These are phyloP conservation scores for Zizania latifolia DNA, from an alignment of 176 grass and related monocot species.

Conservation along the genomic window DNA sequence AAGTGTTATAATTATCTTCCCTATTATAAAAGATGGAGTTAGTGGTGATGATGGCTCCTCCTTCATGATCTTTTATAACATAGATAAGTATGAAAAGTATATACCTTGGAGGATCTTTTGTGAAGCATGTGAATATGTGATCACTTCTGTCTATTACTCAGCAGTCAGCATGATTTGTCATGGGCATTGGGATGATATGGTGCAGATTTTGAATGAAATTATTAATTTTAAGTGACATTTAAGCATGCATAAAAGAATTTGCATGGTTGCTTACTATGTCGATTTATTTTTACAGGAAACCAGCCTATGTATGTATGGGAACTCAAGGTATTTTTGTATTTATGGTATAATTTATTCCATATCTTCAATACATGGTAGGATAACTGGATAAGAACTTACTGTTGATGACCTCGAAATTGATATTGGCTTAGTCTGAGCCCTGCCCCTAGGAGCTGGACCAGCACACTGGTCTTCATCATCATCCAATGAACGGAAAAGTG, in stretches of 20 bases:
- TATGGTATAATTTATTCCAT: neutral
- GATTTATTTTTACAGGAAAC: neutral
- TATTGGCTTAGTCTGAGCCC: slow-evolving; percentile 58
- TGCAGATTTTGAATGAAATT: neutral
- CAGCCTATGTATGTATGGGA: neutral
- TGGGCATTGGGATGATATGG: neutral
- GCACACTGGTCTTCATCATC: slow-evolving; percentile 42
- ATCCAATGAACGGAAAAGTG: slow-evolving; percentile 89
- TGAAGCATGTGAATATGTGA: too few relatives aligned
- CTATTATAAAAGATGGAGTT: neutral
- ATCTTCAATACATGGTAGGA: neutral
- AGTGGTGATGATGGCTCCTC: too few relatives aligned
- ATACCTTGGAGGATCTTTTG: too few relatives aligned
- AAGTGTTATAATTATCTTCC: neutral
- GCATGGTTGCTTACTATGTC: neutral
- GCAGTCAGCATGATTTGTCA: neutral
- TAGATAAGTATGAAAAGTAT: too few relatives aligned
- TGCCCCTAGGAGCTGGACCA: slow-evolving; percentile 53
- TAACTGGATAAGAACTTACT: slow-evolving; percentile 39
- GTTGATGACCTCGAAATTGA: slow-evolving; percentile 66
- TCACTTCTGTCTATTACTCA: too few relatives aligned
- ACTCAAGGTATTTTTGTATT: neutral
- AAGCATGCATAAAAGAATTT: neutral
- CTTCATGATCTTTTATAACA: neutral
- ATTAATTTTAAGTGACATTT: neutral